Conservation (phyloP, 768 basidiomycete genomes). For the Mycena indigotica region DNA sequence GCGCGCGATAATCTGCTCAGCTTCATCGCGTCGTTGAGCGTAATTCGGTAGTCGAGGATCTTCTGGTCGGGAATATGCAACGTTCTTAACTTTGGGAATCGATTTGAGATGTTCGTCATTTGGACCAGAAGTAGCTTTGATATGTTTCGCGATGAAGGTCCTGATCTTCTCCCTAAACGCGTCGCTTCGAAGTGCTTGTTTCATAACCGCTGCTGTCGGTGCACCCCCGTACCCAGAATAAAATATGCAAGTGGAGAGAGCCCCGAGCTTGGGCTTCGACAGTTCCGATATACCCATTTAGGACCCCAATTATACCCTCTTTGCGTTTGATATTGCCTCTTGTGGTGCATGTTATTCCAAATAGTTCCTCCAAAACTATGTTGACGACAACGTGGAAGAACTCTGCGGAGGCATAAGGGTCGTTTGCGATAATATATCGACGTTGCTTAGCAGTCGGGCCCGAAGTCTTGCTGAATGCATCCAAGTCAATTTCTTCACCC, state of each 20-base stretch:
- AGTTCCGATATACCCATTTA: constrained; percentile 37
- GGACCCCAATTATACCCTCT: constrained; percentile 33
- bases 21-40: not conserved
- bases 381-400: not conserved
- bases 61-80: constrained; percentile 37
- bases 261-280: constrained; percentile 45
- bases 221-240: constrained; percentile 35
- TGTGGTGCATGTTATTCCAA: not conserved
- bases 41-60: constrained; percentile 33
- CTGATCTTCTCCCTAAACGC: constrained; percentile 31
- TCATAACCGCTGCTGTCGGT: constrained; percentile 34
- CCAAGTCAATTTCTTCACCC: not conserved
- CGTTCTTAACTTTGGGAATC: constrained; percentile 20
- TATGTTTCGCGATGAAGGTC: constrained; percentile 32
- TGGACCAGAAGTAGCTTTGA: constrained; percentile 33
- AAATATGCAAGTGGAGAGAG: constrained; percentile 38
- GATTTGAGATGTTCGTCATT: constrained; percentile 11
- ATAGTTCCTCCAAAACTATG: not conserved
- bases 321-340: constrained; percentile 10
- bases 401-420: not conserved
- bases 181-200: constrained; percentile 23
- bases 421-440: too few relatives aligned
- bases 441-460: too few relatives aligned
- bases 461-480: too few relatives aligned
- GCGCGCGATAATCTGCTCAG: constrained; percentile 28